Base-by-base conservation (phyloP, 345 rosid genomes). In the Acer yangbiense region DNA sequence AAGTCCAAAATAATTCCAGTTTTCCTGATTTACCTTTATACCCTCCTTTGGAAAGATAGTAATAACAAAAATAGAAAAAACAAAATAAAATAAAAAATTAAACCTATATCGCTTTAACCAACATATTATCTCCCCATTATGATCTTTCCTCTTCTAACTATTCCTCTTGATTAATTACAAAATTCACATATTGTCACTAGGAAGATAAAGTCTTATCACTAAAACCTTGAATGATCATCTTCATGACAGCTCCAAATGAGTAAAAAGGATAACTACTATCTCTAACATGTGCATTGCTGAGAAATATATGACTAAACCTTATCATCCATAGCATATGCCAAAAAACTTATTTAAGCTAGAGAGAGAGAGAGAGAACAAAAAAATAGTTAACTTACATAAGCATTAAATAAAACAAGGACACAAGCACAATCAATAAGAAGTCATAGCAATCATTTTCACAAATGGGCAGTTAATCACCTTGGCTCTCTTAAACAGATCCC, bases 401-500 rank as follows among this genome's bases (percentile, higher is more conserved):
- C 64, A 60, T 60, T 25, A 60, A 60, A 60, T 16, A 9, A 52
- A 29, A 50, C 14, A 27, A 68, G 21, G 65, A 62, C 23, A 29
- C 61, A 21, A 10, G n/a, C 69, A 55, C 18, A 64, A 13, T 52
- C 18, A 72, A 74, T 50, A 73, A 61, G 13, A 72, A 60, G 62
- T 9, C 77, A 66, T 65, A 65, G 41, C 55, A 70, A 55, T 21
- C 35, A 44, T 62, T 41, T 60, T 52, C 39, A 14, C 52, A 61
- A 58, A 48, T 46, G 61, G 2, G 41, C 65, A 82, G 66, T 52
- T 55, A 78, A 65, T 86, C 74, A 94, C 98, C 98, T 94, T 91
- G 73, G 98, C 98, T 85, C 98, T 88, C 93, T 90, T 94, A 78
- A 94, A 94, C 23, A 94, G 85, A 88, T 94, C 98, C 85, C 98